These are phyloP conservation scores for Diospyros kaki DNA, from an alignment of 148 eudicot genomes.

Conservation along the genomic window DNA sequence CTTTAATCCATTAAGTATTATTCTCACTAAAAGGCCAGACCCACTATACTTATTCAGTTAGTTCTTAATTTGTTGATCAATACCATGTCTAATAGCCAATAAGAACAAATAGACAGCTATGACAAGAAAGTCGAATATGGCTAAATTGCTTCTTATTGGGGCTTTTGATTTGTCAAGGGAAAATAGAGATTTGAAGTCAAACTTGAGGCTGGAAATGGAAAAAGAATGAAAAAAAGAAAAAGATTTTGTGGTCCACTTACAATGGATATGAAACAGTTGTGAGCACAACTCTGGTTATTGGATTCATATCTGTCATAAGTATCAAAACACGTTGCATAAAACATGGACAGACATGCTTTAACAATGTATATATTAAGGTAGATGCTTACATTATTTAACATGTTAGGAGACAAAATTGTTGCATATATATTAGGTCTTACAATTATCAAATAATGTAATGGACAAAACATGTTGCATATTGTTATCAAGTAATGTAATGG, in stretches of 20 bases:
- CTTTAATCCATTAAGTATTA: not conserved
- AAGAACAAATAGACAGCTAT: not conserved
- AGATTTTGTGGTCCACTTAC: conserved; percentile 35
- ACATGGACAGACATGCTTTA: no score
- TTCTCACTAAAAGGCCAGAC: no score
- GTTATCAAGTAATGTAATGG: no score
- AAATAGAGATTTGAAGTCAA: not conserved
- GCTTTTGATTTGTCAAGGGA: not conserved
- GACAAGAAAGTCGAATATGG: not conserved
- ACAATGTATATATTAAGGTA: no score
- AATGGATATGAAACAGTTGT: conserved; percentile 78
- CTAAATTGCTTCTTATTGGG: not conserved
- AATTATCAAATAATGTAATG: no score
- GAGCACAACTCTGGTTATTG: conserved; percentile 38
- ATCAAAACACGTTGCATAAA: conserved; percentile 68
- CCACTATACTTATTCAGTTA: no score
- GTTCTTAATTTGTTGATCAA: not conserved
- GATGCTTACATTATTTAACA: no score
- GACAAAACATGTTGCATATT: no score
- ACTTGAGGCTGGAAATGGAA: not conserved
- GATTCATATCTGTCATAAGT: conserved; percentile 86
- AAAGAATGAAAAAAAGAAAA: not conserved
- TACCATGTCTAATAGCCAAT: not conserved
- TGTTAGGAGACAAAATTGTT: no score
- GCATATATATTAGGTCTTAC: no score